These are phyloP conservation scores for Psophocarpus tetragonolobus DNA, from an alignment of 306 rosid genomes.

Conservation along the genomic window DNA sequence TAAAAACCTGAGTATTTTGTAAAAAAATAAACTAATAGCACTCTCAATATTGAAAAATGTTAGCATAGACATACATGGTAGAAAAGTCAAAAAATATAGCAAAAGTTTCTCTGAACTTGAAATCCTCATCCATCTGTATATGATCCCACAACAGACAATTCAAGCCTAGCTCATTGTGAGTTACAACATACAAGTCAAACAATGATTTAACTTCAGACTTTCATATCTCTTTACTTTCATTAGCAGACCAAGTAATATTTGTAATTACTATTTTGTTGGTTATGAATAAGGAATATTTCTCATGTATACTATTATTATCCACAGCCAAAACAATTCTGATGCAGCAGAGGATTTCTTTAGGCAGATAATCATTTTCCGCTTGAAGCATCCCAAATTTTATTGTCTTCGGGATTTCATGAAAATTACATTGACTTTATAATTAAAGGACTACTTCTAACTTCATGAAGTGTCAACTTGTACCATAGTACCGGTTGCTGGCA, in stretches of 20 bases:
- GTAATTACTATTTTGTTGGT: neutral
- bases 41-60: neutral
- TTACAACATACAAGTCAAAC: neutral
- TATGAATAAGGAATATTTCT: neutral
- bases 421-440: neutral
- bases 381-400: neutral
- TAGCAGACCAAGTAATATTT: neutral
- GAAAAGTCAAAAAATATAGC: neutral
- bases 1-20: neutral
- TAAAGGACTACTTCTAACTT: neutral
- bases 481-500: neutral
- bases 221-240: neutral
- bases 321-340: neutral
- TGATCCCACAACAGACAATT: neutral
- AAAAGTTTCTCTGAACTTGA: neutral
- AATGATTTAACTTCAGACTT: neutral
- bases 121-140: neutral
- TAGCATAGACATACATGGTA: neutral
- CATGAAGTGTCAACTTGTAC: neutral
- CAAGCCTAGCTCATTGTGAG: neutral
- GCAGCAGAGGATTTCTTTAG: neutral
- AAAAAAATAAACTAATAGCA: neutral
- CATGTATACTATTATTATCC: neutral
- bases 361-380: neutral
- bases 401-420: neutral